These are phyloP conservation scores for Parsonsia alboflavescens DNA, from an alignment of 257 asterid genomes.

Conservation along the genomic window DNA sequence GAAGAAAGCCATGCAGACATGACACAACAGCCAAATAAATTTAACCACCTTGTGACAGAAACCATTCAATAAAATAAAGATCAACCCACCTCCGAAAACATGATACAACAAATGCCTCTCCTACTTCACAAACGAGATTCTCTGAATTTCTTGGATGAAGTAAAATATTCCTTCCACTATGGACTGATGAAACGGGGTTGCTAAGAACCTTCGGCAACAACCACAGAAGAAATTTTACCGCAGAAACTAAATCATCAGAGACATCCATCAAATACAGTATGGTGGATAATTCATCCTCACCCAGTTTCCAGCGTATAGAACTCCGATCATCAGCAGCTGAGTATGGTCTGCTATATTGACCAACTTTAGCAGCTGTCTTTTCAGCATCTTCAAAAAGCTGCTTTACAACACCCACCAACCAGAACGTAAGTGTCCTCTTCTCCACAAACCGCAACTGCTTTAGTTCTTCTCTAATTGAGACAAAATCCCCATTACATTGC, in stretches of 20 bases:
- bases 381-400: conserved; percentile 78
- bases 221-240: conserved; percentile 80
- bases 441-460: conserved; percentile 71
- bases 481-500: conserved; percentile 47
- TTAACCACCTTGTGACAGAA: conserved; percentile 1
- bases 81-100: conserved; percentile 60
- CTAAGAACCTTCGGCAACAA: conserved; percentile 76
- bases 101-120: conserved; percentile 85
- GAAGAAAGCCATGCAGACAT: neutral
- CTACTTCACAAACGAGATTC: conserved; percentile 61
- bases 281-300: conserved; percentile 79
- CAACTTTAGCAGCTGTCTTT: conserved; percentile 51
- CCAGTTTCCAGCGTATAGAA: conserved; percentile 70
- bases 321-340: conserved; percentile 66
- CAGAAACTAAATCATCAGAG: conserved; percentile 69
- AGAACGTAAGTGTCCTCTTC: conserved; percentile 55
- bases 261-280: conserved; percentile 81
- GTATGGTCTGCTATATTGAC: conserved; percentile 56
- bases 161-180: conserved; percentile 53
- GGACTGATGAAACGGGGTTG: conserved; percentile 49
- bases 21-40: neutral
- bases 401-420: conserved; percentile 76
- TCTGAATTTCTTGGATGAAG: conserved; percentile 62
- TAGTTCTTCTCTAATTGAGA: conserved; percentile 60
- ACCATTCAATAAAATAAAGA: conserved; percentile 1